Evolutionary conservation across 257 asterid species (phyloP).

Genomic region (Solanum pinnatisectum): DNA sequence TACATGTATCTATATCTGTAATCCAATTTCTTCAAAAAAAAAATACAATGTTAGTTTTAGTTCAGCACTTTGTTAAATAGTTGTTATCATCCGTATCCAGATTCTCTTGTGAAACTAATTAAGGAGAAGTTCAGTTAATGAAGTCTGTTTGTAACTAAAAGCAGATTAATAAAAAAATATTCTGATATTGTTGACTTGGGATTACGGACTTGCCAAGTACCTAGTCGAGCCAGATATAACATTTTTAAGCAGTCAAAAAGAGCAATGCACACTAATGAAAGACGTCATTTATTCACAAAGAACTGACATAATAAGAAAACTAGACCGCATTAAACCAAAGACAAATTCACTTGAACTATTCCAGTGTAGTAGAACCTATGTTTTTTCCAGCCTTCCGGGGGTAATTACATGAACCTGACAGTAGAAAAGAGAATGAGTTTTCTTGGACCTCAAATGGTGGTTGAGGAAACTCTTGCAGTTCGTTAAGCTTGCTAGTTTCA

Average conservation of each 20-base stretch:
- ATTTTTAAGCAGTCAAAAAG: not conserved
- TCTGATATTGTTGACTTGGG: not conserved
- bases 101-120: not conserved
- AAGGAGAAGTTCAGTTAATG: not conserved
- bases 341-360: not conserved
- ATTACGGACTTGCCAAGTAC: not conserved
- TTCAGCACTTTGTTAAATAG: not conserved
- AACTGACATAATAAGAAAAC: not conserved
- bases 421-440: constrained; percentile 47
- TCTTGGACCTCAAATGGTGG: constrained; percentile 64
- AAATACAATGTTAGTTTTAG: not conserved
- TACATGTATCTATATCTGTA: not conserved
- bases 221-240: not conserved
- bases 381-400: constrained; percentile 33
- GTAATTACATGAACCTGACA: constrained; percentile 43
- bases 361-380: constrained; percentile 20
- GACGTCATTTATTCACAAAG: not conserved
- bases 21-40: not conserved
- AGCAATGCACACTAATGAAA: not conserved
- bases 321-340: not conserved
- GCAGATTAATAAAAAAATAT: not conserved
- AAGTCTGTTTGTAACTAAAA: not conserved
- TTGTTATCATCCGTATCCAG: not conserved
- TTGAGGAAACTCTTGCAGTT: constrained; percentile 54
- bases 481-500: constrained; percentile 31